phyloP scores from a whole-genome alignment of 2,329 filamentous ascomycete species.

The Cladophialophora psammophila region DNA sequence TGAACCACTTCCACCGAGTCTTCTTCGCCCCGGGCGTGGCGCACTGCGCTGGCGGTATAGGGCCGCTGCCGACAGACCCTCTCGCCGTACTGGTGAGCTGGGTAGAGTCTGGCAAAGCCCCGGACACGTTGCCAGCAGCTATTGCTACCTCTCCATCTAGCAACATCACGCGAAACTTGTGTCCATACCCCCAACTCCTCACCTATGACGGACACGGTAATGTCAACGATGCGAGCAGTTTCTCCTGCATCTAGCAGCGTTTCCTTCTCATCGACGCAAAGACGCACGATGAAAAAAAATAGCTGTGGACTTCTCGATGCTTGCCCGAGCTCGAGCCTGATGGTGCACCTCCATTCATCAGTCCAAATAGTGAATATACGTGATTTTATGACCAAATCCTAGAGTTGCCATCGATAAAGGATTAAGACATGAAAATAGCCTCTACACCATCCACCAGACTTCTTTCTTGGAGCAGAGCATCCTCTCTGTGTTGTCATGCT shows the following conservation, averaged over 20 bases:
- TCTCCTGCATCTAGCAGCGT: constrained; percentile 8
- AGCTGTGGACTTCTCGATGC: neutral
- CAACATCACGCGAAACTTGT: constrained; percentile 16
- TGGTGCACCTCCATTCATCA: neutral
- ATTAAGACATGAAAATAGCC: no score
- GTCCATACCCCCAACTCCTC: constrained; percentile 17
- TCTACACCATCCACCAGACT: no score
- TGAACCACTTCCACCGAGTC: constrained; percentile 30
- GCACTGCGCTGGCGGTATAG: constrained; percentile 28
- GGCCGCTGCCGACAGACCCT: constrained; percentile 23
- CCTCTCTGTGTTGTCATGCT: no score
- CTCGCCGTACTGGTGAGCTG: constrained; percentile 21
- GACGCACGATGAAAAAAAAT: neutral
- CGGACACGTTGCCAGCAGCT: constrained; percentile 14
- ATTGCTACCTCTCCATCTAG: neutral
- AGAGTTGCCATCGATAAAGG: no score
- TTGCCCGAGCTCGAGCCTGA: neutral
- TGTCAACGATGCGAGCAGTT: constrained; percentile 17
- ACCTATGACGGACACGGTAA: constrained; percentile 16
- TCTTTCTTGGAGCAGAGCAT: no score
- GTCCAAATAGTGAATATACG: no score
- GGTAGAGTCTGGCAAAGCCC: constrained; percentile 19
- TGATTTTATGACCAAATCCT: no score
- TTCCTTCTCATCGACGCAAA: neutral
- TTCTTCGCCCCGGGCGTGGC: constrained; percentile 31